A percentile compares a stretch with the other conserved stretches of the same genome.
These are phyloP conservation scores for Planoprotostelium fungivorum DNA, from an alignment of 78 protist species.

Conservation along the genomic window DNA sequence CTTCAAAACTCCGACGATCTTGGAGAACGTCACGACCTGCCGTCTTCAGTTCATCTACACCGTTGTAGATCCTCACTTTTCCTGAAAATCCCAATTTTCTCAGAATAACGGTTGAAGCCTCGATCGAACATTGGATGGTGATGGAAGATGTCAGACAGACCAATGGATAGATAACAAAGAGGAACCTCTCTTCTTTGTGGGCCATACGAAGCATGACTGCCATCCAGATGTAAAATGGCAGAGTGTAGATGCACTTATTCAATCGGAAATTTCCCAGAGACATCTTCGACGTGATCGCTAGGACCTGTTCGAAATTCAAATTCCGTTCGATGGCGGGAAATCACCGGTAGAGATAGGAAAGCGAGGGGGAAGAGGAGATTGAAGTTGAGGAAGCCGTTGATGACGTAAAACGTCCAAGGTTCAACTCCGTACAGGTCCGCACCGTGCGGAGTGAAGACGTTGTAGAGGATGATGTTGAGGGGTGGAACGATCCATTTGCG, in stretches of 20 bases:
- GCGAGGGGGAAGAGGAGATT: conserved; percentile 52
- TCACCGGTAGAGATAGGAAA: conserved; percentile 13
- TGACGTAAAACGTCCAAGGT: conserved; percentile 47
- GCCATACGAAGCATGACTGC: conserved; percentile 57
- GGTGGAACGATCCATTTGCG: conserved; percentile 47
- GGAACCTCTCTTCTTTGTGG: conserved; percentile 84
- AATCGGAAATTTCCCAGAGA: neutral
- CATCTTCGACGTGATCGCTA: conserved; percentile 9
- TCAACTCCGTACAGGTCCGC: conserved; percentile 71
- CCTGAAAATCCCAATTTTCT: neutral
- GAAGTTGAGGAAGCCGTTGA: conserved; percentile 65
- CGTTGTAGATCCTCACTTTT: neutral
- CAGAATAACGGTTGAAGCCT: neutral
- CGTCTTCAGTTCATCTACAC: too few species aligned
- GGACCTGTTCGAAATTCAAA: neutral
- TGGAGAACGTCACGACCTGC: neutral
- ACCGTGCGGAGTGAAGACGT: conserved; percentile 18
- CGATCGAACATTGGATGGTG: conserved; percentile 6
- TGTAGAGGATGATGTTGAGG: conserved; percentile 60
- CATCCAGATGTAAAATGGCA: conserved; percentile 62
- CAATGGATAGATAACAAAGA: conserved; percentile 66
- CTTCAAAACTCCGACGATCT: neutral
- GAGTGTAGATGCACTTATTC: neutral
- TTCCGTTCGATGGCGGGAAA: neutral
- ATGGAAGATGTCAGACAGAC: conserved; percentile 41